These are phyloP conservation scores for Arthrobotrys iridis DNA, from an alignment of 2,329 filamentous ascomycete species.

Conservation along the genomic window DNA sequence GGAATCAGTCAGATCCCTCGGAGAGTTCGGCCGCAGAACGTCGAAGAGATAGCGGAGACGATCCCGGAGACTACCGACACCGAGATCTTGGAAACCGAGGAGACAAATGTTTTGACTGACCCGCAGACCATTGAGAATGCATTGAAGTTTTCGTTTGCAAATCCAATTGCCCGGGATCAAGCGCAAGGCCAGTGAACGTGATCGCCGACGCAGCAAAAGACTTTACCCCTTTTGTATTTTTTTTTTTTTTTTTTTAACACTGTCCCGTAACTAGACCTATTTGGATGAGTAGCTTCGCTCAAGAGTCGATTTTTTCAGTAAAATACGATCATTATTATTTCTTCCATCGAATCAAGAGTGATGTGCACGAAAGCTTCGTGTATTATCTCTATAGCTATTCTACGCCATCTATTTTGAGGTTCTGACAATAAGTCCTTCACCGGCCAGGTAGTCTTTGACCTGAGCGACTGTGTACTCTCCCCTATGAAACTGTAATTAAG, in stretches of 20 bases:
- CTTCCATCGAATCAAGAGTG: neutral
- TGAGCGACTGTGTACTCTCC: conserved; percentile 94
- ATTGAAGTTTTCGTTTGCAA: conserved; percentile 25
- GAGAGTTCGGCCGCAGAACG: neutral
- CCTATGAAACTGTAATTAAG: conserved; percentile 76
- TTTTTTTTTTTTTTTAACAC: no score
- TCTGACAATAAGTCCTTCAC: conserved; percentile 79
- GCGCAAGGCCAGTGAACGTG: neutral
- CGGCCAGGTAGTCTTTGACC: conserved; percentile 83
- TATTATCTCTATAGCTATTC: neutral
- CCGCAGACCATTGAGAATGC: neutral
- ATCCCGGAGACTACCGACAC: neutral
- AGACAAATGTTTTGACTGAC: neutral
- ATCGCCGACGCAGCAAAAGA: no score
- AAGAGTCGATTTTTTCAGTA: neutral
- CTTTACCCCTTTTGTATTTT: no score
- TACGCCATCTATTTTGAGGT: conserved; percentile 33
- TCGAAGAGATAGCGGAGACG: neutral
- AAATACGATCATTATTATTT: neutral
- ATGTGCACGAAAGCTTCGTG: conserved; percentile 8
- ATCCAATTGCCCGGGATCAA: neutral
- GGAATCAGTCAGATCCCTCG: conserved; percentile 12
- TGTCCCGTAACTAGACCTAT: no score
- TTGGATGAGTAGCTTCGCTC: neutral
- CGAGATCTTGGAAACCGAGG: neutral